A percentile compares a stretch with the other conserved stretches of the same genome.
Conservation (phyloP, 2,329 filamentous ascomycete genomes). For the Botrytis pseudocinerea region DNA sequence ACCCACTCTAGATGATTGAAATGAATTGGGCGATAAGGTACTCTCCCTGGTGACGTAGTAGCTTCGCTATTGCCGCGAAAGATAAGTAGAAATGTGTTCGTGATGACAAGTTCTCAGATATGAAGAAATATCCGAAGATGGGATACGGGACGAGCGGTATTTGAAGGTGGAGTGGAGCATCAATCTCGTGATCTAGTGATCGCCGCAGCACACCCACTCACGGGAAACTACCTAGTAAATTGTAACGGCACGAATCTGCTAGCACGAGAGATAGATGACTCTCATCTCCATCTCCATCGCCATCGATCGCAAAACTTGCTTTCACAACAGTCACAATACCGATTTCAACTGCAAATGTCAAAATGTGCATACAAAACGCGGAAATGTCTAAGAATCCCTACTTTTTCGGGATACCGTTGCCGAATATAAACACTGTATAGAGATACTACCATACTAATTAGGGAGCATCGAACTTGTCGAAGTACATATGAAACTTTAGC, state of each 20-base stretch:
- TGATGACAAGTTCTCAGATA: background rate
- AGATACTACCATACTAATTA: background rate
- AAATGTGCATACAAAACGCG: slow-evolving; percentile 1
- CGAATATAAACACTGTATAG: background rate
- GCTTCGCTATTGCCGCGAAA: background rate
- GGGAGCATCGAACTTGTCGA: background rate
- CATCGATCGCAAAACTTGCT: slow-evolving; percentile 16
- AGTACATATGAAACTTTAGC: background rate
- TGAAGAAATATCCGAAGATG: slow-evolving; percentile 8
- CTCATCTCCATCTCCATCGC: background rate
- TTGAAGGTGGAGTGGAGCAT: slow-evolving; percentile 13
- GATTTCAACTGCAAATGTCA: background rate
- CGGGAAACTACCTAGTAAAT: background rate
- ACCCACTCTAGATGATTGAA: slow-evolving; percentile 5
- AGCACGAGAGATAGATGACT: slow-evolving; percentile 10
- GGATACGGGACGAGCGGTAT: background rate
- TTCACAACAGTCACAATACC: slow-evolving; percentile 12
- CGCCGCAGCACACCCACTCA: slow-evolving; percentile 10
- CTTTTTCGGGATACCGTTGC: slow-evolving; percentile 1
- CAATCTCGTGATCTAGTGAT: slow-evolving; percentile 21
- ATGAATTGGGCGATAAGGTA: slow-evolving; percentile 4
- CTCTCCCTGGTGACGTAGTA: background rate
- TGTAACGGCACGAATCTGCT: background rate
- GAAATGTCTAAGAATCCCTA: slow-evolving; percentile 11
- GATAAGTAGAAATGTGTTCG: slow-evolving; percentile 12